Percentiles rank a stretch among this genome's conserved stretches.
Evolutionary conservation across 495 filamentous ascomycete genomes (phyloP).

Genomic region (Hypoxylon fragiforme): DNA sequence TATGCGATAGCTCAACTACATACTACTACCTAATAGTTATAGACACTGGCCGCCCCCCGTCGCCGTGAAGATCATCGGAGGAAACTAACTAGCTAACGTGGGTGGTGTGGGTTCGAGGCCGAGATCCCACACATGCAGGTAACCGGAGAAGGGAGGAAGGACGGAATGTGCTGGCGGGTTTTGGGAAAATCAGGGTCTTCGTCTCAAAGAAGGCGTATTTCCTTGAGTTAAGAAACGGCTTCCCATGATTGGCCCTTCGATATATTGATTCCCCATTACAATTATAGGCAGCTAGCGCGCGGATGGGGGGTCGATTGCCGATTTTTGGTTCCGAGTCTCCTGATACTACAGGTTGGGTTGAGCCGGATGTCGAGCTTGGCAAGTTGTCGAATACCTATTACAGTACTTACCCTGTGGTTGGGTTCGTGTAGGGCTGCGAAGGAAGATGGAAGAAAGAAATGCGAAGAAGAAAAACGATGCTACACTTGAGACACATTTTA

Average conservation of each 20-base stretch:
- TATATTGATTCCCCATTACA: slow-evolving; percentile 9
- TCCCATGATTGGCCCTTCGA: slow-evolving; percentile 13
- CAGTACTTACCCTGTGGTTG: neutral
- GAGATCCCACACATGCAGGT: slow-evolving; percentile 26
- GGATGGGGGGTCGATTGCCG: slow-evolving; percentile 13
- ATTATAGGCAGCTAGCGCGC: slow-evolving; percentile 1
- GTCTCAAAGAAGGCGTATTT: neutral
- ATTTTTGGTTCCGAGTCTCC: slow-evolving; percentile 15
- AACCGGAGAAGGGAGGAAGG: slow-evolving; percentile 21
- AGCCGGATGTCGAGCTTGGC: slow-evolving; percentile 25
- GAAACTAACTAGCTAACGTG: slow-evolving; percentile 6
- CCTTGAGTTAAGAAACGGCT: slow-evolving; percentile 1
- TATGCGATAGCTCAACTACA: neutral
- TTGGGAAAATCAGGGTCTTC: slow-evolving; percentile 21
- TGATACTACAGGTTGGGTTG: slow-evolving; percentile 7
- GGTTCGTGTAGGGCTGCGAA: too few species aligned
- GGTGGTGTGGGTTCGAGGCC: slow-evolving; percentile 6
- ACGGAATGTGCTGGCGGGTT: slow-evolving; percentile 14
- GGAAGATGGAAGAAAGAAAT: too few species aligned
- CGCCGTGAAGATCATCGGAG: slow-evolving; percentile 21
- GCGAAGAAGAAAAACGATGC: slow-evolving; percentile 6
- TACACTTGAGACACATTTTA: too few species aligned
- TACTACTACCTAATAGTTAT: neutral
- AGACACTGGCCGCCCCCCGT: slow-evolving; percentile 1
- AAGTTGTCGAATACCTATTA: slow-evolving; percentile 5